Base-by-base conservation (phyloP, 495 filamentous ascomycete species). In the Penicillium lividum region DNA sequence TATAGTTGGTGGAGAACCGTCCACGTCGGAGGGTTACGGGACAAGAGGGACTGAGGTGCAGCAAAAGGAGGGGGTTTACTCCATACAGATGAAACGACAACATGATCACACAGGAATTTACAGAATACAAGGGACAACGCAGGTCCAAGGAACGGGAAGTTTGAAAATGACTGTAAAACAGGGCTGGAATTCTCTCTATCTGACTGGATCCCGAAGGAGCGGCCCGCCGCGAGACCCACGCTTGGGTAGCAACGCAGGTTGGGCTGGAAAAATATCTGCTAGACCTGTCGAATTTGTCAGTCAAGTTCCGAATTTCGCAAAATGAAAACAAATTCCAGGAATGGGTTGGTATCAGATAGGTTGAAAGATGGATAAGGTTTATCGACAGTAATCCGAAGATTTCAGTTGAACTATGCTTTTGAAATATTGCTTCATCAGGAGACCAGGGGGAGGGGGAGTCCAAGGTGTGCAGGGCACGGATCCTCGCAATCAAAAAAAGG, bases 381-480 rank as follows among this genome's bases (percentile, higher is more conserved):
- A 58, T 80, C 77, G 73, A 78, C 75, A 80, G 55, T 52, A 65
- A 69, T 73, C 73, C 70, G 70, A 73, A 77, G 75, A 79, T 67
- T 67, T 77, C 75, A 78, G 75, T 67, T 80, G 77, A 80, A 80
- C 77, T 80, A 80, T 78, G 75, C 77, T 76, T 77, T 67, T 62
- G 58, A 66, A 64, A 69, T 69, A 67, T 68, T 70, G 75, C 71
- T 64, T 80, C 77, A 80, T 80, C 77, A 79, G 72, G 46, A 60
- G 62, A 45, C 48, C 27, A 29, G 53, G 8, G n/a, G 49, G 13
- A 51, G 8, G n/a, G 49, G 13, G 33, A 33, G 34, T 13, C 31
- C 33, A 9, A 28, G 4, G 7, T 15, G 28, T 4, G 29, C 29
- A 56, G 48, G 22, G 33, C 51, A 53, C 51, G 51, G 51, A 53